Evolutionary conservation across 2,329 filamentous ascomycete genomes (phyloP).

Genomic region (Colletotrichum siamense): DNA sequence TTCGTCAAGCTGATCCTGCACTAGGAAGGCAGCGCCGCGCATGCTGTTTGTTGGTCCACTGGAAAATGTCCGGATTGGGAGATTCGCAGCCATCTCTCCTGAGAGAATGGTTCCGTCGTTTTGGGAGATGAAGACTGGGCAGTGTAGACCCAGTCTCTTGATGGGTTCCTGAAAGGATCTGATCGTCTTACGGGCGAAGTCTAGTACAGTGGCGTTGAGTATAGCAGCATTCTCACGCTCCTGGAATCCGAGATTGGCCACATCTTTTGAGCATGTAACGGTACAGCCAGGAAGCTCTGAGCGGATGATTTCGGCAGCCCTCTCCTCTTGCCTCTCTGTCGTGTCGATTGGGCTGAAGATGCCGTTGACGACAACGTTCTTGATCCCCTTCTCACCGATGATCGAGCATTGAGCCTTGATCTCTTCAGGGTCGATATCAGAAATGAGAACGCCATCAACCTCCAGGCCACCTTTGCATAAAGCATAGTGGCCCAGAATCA

Average conservation of each 20-base stretch:
- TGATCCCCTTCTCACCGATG: conserved; percentile 48
- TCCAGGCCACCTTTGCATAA: conserved; percentile 56
- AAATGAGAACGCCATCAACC: conserved; percentile 53
- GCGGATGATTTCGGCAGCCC: conserved; percentile 45
- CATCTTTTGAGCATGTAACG: conserved; percentile 55
- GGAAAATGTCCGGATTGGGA: conserved; percentile 67
- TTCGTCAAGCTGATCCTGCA: conserved; percentile 39
- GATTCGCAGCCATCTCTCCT: conserved; percentile 54
- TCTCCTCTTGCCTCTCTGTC: conserved; percentile 52
- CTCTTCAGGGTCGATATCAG: conserved; percentile 45
- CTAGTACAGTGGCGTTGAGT: conserved; percentile 65
- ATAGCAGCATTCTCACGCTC: conserved; percentile 71
- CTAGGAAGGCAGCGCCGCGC: conserved; percentile 66
- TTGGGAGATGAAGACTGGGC: conserved; percentile 65
- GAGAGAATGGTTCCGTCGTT: conserved; percentile 68
- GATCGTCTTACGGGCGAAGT: conserved; percentile 63
- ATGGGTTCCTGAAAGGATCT: conserved; percentile 59
- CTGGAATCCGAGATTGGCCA: conserved; percentile 59
- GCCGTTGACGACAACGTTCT: conserved; percentile 52
- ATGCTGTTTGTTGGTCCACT: conserved; percentile 70
- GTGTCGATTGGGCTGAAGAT: conserved; percentile 60
- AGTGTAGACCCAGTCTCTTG: conserved; percentile 50
- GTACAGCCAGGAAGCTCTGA: conserved; percentile 43
- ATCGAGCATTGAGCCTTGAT: conserved; percentile 42
- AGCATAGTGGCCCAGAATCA: conserved; percentile 51